Base-by-base conservation (phyloP, 2,329 filamentous ascomycete species). In the Phyllosticta citrichinensis region DNA sequence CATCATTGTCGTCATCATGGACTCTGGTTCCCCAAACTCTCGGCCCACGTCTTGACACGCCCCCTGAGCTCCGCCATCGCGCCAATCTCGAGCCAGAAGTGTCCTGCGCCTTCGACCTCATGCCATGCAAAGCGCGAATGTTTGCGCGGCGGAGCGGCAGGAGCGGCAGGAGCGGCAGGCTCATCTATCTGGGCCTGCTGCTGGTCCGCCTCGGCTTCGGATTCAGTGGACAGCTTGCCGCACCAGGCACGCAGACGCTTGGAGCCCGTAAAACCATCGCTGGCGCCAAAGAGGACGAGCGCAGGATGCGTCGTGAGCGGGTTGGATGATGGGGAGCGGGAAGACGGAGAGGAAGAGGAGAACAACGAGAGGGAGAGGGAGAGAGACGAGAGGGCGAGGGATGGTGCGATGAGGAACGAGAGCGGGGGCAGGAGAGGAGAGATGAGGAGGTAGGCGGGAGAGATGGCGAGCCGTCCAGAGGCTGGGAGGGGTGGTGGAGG, bases 201-300 rank as follows among this genome's bases (percentile, higher is more conserved):
- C 20, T 20, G n/a, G 2, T 5, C 47, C 35, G 20, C 9, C 6
- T 27, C 20, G 4, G 50, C 25, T 17, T 20, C 27, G 9, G 65
- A 50, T 4, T 68, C 69, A 4, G 59, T 70, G 19, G 73, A 71
- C 53, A 92, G 73, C 62, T 77, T 79, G 51, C 76, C 74, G 10
- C 78, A 77, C 92, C 92, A 96, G 0, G 78, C 74, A 11, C 82
- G 80, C 66, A 92, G 77, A 71, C 83, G 88, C 62, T 79, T 81
- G 3, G 77, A 77, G 0, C 85, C 82, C 1, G 89, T 86, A 65
- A 97, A 95, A 0, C 80, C 75, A 71, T 97, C 92, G 3, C 81
- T 78, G 57, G 87, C 83, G 1, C 92, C 93, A 68, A 86, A 96
- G 0, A 96, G 73, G 0, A 84, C 85, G 35, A 96, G 71, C 0